Conservation (phyloP, 495 filamentous ascomycete genomes). For the Lophium mytilinum region DNA sequence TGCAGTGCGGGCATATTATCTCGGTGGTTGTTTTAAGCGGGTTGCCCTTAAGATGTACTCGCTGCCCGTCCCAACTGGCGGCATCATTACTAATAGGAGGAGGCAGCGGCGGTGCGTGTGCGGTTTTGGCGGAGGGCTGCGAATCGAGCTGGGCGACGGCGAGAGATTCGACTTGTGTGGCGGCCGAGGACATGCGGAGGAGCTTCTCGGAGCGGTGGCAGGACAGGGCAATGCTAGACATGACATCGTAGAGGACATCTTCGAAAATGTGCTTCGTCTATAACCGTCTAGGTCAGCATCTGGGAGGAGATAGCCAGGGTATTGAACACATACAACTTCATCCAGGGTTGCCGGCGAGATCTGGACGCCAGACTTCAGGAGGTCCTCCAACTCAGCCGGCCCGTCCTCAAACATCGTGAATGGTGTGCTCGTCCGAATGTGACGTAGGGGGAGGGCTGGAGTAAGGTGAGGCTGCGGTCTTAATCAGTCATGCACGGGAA, state of each 20-base stretch:
- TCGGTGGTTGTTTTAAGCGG: slow-evolving; percentile 65
- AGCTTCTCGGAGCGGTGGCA: slow-evolving; percentile 42
- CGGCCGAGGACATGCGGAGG: slow-evolving; percentile 60
- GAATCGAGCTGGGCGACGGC: slow-evolving; percentile 40
- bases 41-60: slow-evolving; percentile 65
- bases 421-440: not conserved
- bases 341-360: slow-evolving; percentile 10
- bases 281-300: not conserved
- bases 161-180: slow-evolving; percentile 48
- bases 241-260: slow-evolving; percentile 37
- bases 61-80: slow-evolving; percentile 64
- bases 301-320: not conserved
- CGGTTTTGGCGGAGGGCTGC: slow-evolving; percentile 34
- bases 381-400: slow-evolving; percentile 8
- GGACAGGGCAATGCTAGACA: slow-evolving; percentile 37
- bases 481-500: too few species aligned
- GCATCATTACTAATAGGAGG: slow-evolving; percentile 48
- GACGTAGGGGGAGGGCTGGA: too few species aligned
- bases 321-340: slow-evolving; percentile 12
- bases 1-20: slow-evolving; percentile 45
- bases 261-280: slow-evolving; percentile 31
- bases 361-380: slow-evolving; percentile 2
- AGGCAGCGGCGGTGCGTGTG: slow-evolving; percentile 7
- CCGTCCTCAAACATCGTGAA: slow-evolving; percentile 24
- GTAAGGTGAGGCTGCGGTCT: too few species aligned